Evolutionary conservation across 768 basidiomycete genomes (phyloP).

Genomic region (Atractiella rhizophila): DNA sequence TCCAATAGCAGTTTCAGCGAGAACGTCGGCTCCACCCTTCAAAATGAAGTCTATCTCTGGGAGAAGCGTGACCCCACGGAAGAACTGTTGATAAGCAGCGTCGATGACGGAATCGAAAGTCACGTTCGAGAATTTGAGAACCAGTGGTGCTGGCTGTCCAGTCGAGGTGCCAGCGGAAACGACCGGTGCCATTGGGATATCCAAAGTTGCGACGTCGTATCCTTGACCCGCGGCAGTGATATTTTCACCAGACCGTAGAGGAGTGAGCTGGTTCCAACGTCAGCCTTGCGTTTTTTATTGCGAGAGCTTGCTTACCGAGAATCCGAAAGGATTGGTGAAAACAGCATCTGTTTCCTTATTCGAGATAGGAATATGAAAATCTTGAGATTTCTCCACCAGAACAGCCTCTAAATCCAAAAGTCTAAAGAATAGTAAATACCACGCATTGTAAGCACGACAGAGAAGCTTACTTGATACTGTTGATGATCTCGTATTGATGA

Average conservation of each 20-base stretch:
- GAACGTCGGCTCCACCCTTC: neutral
- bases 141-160: neutral
- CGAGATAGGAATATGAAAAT: conserved; percentile 22
- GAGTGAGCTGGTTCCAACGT: too few species aligned
- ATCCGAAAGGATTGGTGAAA: conserved; percentile 30
- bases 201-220: too few species aligned
- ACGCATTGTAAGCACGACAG: too few species aligned
- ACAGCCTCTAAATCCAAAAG: too few species aligned
- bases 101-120: conserved; percentile 31
- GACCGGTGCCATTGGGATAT: too few species aligned
- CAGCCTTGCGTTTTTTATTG: too few species aligned
- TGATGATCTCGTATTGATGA: conserved; percentile 29
- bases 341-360: conserved; percentile 34
- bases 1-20: conserved; percentile 28
- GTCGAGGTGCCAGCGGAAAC: too few species aligned
- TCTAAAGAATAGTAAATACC: too few species aligned
- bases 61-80: too few species aligned
- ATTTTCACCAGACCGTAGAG: too few species aligned
- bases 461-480: neutral
- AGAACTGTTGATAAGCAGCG: conserved; percentile 26
- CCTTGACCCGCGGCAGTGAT: too few species aligned
- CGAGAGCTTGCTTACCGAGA: conserved; percentile 22
- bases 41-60: neutral
- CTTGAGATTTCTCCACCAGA: neutral
- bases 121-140: conserved; percentile 29